A percentile compares a stretch with the other conserved stretches of the same genome.
Evolutionary conservation across 805 yeast species (phyloP).

Genomic region (Myxozyma vanderwaltii): DNA sequence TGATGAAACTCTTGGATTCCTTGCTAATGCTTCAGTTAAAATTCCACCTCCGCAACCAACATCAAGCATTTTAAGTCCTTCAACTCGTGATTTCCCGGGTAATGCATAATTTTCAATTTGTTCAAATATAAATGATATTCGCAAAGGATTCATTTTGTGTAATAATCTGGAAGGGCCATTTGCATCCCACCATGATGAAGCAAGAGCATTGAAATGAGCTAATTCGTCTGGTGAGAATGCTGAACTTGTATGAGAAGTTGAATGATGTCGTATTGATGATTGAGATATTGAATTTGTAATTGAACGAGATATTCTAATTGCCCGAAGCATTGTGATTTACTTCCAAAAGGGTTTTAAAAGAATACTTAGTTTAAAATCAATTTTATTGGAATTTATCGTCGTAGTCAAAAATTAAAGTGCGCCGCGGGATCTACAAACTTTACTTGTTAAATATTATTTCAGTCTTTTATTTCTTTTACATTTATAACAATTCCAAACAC

Average conservation of each 20-base stretch:
- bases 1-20: conserved; percentile 58
- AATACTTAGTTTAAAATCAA: not conserved
- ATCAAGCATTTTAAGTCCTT: conserved; percentile 69
- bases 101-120: conserved; percentile 59
- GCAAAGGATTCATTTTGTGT: conserved; percentile 87
- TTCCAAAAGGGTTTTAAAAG: not conserved
- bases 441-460: not conserved
- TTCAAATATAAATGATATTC: conserved; percentile 82
- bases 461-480: not conserved
- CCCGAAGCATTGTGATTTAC: not conserved
- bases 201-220: conserved; percentile 80
- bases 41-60: conserved; percentile 99
- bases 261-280: too few relatives aligned
- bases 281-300: not conserved
- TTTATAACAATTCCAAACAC: not conserved
- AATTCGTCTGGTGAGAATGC: conserved; percentile 54
- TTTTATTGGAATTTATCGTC: not conserved
- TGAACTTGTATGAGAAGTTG: too few relatives aligned
- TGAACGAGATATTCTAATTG: not conserved
- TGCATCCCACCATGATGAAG: conserved; percentile 98
- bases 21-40: conserved; percentile 79
- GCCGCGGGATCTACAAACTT: not conserved
- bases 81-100: conserved; percentile 66
- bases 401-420: too few relatives aligned
- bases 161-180: conserved; percentile 89